Base-by-base conservation (phyloP, 1,284 basidiomycete genomes). In the Boletellus deceptivus region DNA sequence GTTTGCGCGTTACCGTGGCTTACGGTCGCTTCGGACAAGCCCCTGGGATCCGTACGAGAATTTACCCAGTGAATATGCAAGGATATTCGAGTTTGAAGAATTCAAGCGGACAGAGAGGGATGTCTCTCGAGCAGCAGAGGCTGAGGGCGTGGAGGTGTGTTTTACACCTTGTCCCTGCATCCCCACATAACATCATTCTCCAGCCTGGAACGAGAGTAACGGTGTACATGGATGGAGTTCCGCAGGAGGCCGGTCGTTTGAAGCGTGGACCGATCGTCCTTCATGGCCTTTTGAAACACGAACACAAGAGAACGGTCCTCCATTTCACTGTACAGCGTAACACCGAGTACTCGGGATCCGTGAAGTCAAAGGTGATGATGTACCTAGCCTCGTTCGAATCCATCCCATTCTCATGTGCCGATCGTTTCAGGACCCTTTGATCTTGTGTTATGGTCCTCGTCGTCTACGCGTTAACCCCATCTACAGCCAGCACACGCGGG, bases 21-120 rank as follows among this genome's bases (percentile, higher is more conserved):
- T 99, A 69, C 86, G 87, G 49, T 93, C 90, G 13, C 91, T 99
- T 78, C 80, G 96, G 35, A 98, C 97, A 2, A 93, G 89, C 61
- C 90, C 91, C 18, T 99, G 96, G 96, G 96, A 99, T 69, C 86
- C 96, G 7, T 98, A 93, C 62, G 96, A 99, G 72, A 96, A 97
- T 61, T 76, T 99, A 17, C 97, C 96, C 5, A 71, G 86, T 48
- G 95, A 99, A 64, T 99, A 99, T 64, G 93, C 89, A 0, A 80
- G 89, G 39, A 96, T 98, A 59, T 99, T 98, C 74, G 92, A 96
- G 70, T 98, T 99, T 64, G 94, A 98, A 70, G 92, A 96, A 64
- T 98, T 89, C 72, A 88, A 84, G 64, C 82, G 88, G 22, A 98
- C 93, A 3, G 87, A 91, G 59, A 79, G 89, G 40, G 78, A 81